A percentile compares a stretch with the other conserved stretches of the same genome.
phyloP scores from a whole-genome alignment of 768 basidiomycete species.

The Rhizopogon vulgaris region DNA sequence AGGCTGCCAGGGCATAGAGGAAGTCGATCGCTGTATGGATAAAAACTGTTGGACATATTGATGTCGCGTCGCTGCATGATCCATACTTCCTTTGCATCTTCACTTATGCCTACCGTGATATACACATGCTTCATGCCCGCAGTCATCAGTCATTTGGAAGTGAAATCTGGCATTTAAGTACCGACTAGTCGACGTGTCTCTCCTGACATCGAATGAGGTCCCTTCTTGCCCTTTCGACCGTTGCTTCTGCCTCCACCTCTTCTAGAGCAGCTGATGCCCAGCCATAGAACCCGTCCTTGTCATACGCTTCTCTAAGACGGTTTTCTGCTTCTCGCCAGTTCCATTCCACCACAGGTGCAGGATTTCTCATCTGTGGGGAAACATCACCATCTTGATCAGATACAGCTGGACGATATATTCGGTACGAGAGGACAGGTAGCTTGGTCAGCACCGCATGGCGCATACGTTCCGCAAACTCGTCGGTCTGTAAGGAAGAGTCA shows the following conservation, averaged over 20 bases:
- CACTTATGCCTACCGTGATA: conserved; percentile 16
- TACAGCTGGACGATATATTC: conserved; percentile 43
- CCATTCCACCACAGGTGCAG: conserved; percentile 28
- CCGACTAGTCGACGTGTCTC: background rate
- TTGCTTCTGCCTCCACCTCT: conserved; percentile 55
- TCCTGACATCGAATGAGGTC: background rate
- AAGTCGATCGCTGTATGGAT: background rate
- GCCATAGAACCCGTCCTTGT: conserved; percentile 48
- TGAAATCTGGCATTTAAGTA: background rate
- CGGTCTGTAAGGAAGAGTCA: conserved; percentile 31
- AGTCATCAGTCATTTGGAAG: background rate
- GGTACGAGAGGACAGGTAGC: conserved; percentile 44
- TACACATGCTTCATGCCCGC: conserved; percentile 10
- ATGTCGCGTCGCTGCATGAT: conserved; percentile 7
- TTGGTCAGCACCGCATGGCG: conserved; percentile 38
- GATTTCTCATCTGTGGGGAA: background rate
- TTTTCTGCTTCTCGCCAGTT: conserved; percentile 47
- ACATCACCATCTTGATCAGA: conserved; percentile 17
- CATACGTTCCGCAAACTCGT: conserved; percentile 57
- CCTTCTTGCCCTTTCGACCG: conserved; percentile 37
- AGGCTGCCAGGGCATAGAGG: conserved; percentile 43
- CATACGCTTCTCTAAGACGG: conserved; percentile 50
- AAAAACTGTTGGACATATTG: background rate
- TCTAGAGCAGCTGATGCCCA: conserved; percentile 49
- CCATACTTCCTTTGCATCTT: conserved; percentile 9